These are phyloP conservation scores for Mallotus japonicus DNA, from an alignment of 441 rosid genomes.

Conservation along the genomic window DNA sequence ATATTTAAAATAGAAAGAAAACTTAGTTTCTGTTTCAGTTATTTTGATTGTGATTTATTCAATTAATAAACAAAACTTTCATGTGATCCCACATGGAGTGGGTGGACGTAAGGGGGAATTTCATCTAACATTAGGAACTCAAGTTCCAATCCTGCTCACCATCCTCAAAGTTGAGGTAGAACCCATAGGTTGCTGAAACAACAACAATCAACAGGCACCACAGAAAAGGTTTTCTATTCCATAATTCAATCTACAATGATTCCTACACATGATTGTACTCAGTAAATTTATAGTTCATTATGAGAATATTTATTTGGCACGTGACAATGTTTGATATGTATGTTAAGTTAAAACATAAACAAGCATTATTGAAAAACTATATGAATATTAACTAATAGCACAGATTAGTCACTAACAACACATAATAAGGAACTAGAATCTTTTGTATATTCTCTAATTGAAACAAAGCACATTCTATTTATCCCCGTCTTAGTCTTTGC, in stretches of 20 bases:
- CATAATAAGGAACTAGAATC: background rate
- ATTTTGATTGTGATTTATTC: background rate
- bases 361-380: background rate
- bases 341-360: background rate
- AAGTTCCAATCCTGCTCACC: background rate
- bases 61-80: background rate
- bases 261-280: too few relatives aligned
- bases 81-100: background rate
- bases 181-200: background rate
- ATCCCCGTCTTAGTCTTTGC: background rate
- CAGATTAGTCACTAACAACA: background rate
- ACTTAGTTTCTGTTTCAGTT: slow-evolving; percentile 18
- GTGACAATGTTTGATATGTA: background rate
- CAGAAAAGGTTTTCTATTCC: background rate
- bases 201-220: background rate
- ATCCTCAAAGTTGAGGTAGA: background rate
- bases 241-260: background rate
- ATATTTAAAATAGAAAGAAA: slow-evolving; percentile 16
- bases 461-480: background rate
- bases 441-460: background rate
- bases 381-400: background rate
- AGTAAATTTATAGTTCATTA: background rate
- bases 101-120: background rate
- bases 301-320: background rate
- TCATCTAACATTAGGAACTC: background rate